Base-by-base conservation (phyloP, 225 moss, liverwort and hornwort species). In the Marchantia paleacea region DNA sequence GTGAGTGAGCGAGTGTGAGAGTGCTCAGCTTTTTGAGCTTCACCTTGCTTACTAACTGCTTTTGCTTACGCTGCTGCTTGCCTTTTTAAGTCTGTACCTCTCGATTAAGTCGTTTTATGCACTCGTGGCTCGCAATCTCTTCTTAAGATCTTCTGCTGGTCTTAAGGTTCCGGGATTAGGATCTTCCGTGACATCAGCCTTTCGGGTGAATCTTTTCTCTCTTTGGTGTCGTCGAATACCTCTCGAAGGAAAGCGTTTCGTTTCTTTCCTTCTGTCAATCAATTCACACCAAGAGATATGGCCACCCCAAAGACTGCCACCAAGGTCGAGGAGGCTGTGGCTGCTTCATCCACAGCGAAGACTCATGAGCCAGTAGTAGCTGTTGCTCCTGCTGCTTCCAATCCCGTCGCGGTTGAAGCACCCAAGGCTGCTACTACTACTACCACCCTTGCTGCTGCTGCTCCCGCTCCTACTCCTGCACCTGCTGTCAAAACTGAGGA, bases 11-110 rank as follows among this genome's bases (percentile, higher is more conserved):
- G 74, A 54, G 52, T 22, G 74, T 28, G 74, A 24, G 74, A 74
- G 54, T 74, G 74, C 74, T 74, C 74, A 55, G 14, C 13, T 53
- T 26, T 74, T 26, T 74, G 74, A 74, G 74, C 74, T 74, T 74
- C 74, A 74, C 74, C 74, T 53, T 53, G 73, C 73, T 74, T 74
- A 54, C 74, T 74, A n/a, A 74, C 74, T 53, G 74, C 77, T 60
- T 75, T 75, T 60, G 77, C 77, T 63, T 77, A 57, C 57, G 57
- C 57, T 57, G 39, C 20, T 25, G 49, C 47, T 63, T 22, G 76
- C 77, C 29, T 57, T 39, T 55, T 54, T 55, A 0, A 26, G 24
- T 26, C 7, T 54, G 7, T 55, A 28, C 25, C 13, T 55, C 20
- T 12, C 0, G 25, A 25, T 15, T 72, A 48, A 31, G 68, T 48